phyloP scores from a whole-genome alignment of 495 filamentous ascomycete genomes.

The Gamarada debralockiae region DNA sequence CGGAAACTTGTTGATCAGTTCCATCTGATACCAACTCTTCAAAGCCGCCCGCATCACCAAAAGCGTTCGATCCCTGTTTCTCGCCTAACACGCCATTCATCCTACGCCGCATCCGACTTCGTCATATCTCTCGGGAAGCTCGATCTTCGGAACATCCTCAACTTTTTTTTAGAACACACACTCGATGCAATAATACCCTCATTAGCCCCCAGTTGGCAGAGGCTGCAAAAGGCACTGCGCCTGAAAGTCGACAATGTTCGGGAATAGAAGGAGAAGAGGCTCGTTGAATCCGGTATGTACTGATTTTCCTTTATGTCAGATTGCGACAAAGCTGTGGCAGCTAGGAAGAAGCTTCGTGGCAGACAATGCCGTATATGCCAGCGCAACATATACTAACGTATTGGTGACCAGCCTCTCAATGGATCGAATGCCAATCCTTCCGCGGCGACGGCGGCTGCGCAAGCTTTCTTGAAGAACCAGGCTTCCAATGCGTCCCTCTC shows the following conservation, averaged over 20 bases:
- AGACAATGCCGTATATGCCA: not conserved
- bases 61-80: not conserved
- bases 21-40: too few relatives aligned
- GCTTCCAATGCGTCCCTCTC: slow-evolving; percentile 65
- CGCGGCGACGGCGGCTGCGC: slow-evolving; percentile 69
- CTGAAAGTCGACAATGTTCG: slow-evolving; percentile 43
- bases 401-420: slow-evolving; percentile 49
- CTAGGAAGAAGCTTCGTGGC: not conserved
- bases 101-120: slow-evolving; percentile 2
- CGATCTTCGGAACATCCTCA: not conserved
- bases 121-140: slow-evolving; percentile 10
- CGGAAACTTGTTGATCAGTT: too few relatives aligned
- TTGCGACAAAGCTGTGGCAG: not conserved
- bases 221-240: slow-evolving; percentile 10
- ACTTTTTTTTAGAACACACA: slow-evolving; percentile 9
- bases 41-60: too few relatives aligned
- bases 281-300: slow-evolving; percentile 52
- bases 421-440: slow-evolving; percentile 60
- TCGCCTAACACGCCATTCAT: not conserved
- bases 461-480: slow-evolving; percentile 71
- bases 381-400: slow-evolving; percentile 19
- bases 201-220: slow-evolving; percentile 26
- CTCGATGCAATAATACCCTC: slow-evolving; percentile 21
- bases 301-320: slow-evolving; percentile 1
- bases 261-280: slow-evolving; percentile 42